Conservation (phyloP, 345 rosid species). For the Fremontodendron californicum region DNA sequence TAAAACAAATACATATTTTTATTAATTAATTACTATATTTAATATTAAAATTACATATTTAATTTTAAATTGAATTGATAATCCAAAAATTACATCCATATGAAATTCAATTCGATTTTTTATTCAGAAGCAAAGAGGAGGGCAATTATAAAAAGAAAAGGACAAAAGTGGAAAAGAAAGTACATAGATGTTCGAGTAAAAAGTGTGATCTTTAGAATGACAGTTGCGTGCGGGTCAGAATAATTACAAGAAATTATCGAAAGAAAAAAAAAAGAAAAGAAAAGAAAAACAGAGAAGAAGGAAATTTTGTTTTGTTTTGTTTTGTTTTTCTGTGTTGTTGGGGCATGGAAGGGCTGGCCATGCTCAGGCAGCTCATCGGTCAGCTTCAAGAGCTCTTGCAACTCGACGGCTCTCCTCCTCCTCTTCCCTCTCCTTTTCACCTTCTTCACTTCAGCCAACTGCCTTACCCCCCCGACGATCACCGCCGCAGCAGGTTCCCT, state of each 20-base stretch:
- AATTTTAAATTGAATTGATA: too few relatives aligned
- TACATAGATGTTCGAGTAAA: neutral
- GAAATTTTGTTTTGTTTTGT: neutral
- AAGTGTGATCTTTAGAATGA: conserved; percentile 14
- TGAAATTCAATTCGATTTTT: too few relatives aligned
- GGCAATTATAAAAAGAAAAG: neutral
- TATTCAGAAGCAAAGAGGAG: neutral
- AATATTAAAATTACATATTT: too few relatives aligned
- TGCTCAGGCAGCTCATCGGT: conserved; percentile 92
- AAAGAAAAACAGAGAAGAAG: neutral
- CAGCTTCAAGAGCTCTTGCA: conserved; percentile 84
- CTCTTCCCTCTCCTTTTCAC: conserved; percentile 12
- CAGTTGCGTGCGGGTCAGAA: conserved; percentile 51
- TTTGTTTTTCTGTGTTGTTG: too few relatives aligned
- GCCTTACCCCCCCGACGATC: neutral
- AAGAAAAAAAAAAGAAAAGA: neutral
- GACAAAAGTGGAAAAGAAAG: conserved; percentile 10
- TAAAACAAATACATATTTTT: too few relatives aligned
- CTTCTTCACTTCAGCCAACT: conserved; percentile 35
- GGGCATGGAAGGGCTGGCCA: conserved; percentile 95
- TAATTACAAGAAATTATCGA: conserved; percentile 33
- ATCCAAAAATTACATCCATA: too few relatives aligned
- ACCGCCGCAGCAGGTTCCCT: conserved; percentile 37
- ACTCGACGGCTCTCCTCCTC: conserved; percentile 64
- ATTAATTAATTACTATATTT: too few relatives aligned